Evolutionary conservation across 441 rosid genomes (phyloP).

Genomic region (Brassica balearica): DNA sequence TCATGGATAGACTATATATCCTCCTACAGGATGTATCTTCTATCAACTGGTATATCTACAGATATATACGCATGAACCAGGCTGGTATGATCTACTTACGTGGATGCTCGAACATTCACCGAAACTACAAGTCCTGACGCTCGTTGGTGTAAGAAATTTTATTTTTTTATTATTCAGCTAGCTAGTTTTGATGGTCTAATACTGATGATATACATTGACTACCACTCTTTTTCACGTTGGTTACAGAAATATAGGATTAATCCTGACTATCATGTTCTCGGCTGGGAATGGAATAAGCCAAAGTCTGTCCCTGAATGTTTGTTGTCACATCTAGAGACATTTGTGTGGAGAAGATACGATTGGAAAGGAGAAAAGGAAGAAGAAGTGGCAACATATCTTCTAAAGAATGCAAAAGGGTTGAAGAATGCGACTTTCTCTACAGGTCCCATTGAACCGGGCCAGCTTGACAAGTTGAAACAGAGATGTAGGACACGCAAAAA

Average conservation of each 20-base stretch:
- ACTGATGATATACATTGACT: not conserved
- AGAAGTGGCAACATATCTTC: slow-evolving; percentile 2
- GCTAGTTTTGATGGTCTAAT: not conserved
- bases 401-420: not conserved
- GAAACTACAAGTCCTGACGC: slow-evolving; percentile 25
- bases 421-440: slow-evolving; percentile 12
- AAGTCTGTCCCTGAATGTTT: slow-evolving; percentile 29
- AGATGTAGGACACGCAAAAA: not conserved
- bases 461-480: slow-evolving; percentile 1
- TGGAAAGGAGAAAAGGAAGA: slow-evolving; percentile 9
- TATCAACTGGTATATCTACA: not conserved
- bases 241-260: not conserved
- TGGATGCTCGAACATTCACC: slow-evolving; percentile 14
- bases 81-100: not conserved
- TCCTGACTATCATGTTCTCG: not conserved
- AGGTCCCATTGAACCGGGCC: not conserved
- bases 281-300: slow-evolving; percentile 19
- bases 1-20: not conserved
- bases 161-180: not conserved
- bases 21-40: not conserved
- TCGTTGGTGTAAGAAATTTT: slow-evolving; percentile 14
- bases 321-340: slow-evolving; percentile 16
- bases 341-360: slow-evolving; percentile 7
- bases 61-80: not conserved
- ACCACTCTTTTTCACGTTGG: not conserved